Evolutionary conservation across 2,329 filamentous ascomycete species (phyloP), one percentile per base, ranked within the genome.

Genomic region (Didymella exigua): DNA sequence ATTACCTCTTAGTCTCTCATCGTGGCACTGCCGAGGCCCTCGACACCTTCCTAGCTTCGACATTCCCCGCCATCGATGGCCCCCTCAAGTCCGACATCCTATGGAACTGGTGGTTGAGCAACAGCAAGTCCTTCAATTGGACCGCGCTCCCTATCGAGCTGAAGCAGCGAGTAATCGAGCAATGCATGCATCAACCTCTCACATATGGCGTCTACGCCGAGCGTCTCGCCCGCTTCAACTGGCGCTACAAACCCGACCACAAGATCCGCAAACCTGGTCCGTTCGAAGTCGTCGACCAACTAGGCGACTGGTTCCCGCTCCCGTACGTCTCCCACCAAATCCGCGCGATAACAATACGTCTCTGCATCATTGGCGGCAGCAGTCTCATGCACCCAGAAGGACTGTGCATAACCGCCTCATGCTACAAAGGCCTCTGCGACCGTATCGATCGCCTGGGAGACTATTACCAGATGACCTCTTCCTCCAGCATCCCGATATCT

Each of bases 111-210:
- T 70, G 65, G 68, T 29, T 29, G 3, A 26, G 16, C 2, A 73
- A 71, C n/a, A 60, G 62, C 3, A 60, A 60, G n/a, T 29, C 5
- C 1, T 71, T 72, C 60, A 58, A 68, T 10, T 74, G 68, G 70
- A 31, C 16, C 0, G 37, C 8, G 2, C 45, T 73, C 1, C 62
- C 71, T 0, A 68, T 58, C 0, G 70, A 74, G 21, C 27, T 73
- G 0, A 73, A 72, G 30, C 63, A 67, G 26, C 40, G 57, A 11
- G 47, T 72, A 23, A 29, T 73, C 1, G 44, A 59, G 4, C 63
- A 51, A 36, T 69, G 66, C 11, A 51, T 71, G 33, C 38, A 56
- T 18, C 53, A 38, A 4, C 48, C 46, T 10, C 45, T 38, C 19
- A 14, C 11, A 8, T 36, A 47, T 13, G 46, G 43, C 11, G 23